Base-by-base conservation (phyloP, 2,329 filamentous ascomycete species). In the Proliferodiscus dingleyae region DNA sequence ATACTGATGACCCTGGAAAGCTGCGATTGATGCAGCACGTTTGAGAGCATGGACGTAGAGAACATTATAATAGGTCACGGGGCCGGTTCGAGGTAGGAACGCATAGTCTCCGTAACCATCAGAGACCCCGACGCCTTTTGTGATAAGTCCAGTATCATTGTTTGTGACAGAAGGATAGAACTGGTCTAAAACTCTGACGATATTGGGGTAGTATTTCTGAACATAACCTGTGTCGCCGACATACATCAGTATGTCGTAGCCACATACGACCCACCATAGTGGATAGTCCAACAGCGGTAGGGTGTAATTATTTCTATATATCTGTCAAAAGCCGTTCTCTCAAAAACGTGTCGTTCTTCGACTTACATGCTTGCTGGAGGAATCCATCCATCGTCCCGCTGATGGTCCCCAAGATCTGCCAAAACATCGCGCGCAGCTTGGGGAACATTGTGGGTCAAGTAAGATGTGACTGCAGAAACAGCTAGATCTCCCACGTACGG, bases 401-500 rank as follows among this genome's bases (percentile, higher is more conserved):
- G 74, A 52, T 76, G 73, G 32, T 64, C 58, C 0, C 68, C 71
- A 26, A 77, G 55, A 53, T 77, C 73, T 7, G 68, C 71, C 23
- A 77, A 59, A 4, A 77, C 70, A 48, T 77, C 74, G 2, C 64
- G 53, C 6, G 67, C 63, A 0, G 71, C 67, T 10, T 66, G 60
- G 1, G 65, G 51, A 26, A 66, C 59, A 51, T 71, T 54, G 43
- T 75, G 74, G 4, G 67, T 72, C 10, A 77, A 53, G 47, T 74
- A 77, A 2, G 65, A 64, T 5, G 74, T 76, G 43, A 72, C 54
- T 0, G 68, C 68, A 2, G 73, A 63, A 2, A 77, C 71, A 2
- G 71, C 73, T 26, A 77, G 56, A 45, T 77, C 74, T 2, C 74
- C 74, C 13, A 74, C 68, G 50, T 77, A 77, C 1, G 74, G 74